These are phyloP conservation scores for Aurifilum marmelostoma DNA, from an alignment of 2,329 filamentous ascomycete species.

Conservation along the genomic window DNA sequence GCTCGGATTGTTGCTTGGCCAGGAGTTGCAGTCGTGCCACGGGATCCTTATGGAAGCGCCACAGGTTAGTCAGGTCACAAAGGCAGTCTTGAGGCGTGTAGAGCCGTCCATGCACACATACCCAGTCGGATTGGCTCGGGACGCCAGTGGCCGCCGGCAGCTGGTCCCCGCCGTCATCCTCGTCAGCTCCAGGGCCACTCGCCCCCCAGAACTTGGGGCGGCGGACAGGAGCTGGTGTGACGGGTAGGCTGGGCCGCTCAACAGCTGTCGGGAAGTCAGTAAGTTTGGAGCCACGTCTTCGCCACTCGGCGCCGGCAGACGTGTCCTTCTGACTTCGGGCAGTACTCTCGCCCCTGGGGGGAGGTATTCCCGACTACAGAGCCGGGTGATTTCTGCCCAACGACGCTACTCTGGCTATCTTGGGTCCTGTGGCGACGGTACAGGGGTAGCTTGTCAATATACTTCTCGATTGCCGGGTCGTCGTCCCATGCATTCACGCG, in stretches of 20 bases:
- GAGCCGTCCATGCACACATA: constrained; percentile 69
- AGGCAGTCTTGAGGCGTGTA: constrained; percentile 57
- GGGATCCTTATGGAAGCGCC: constrained; percentile 65
- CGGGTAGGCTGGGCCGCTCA: constrained; percentile 85
- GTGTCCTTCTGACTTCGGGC: constrained; percentile 25
- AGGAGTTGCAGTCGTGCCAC: constrained; percentile 70
- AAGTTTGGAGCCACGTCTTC: constrained; percentile 61
- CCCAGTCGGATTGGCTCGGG: constrained; percentile 88
- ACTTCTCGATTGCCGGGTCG: constrained; percentile 82
- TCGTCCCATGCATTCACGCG: constrained; percentile 92
- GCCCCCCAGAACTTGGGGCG: constrained; percentile 69
- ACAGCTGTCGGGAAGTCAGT: constrained; percentile 85
- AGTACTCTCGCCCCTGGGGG: constrained; percentile 28
- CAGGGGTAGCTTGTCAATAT: constrained; percentile 77
- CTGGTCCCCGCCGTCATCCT: constrained; percentile 57
- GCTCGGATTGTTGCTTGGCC: constrained; percentile 66
- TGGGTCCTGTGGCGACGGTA: constrained; percentile 47
- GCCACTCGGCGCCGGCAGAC: constrained; percentile 29
- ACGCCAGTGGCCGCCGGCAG: constrained; percentile 81
- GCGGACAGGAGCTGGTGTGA: constrained; percentile 82
- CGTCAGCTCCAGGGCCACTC: constrained; percentile 47
- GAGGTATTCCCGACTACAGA: constrained; percentile 13
- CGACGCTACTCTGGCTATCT: constrained; percentile 39
- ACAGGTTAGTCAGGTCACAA: constrained; percentile 60
- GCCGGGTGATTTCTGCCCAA: constrained; percentile 33